Conservation (phyloP, 2,329 filamentous ascomycete species). For the Nothophaeocryptopus gaeumannii region DNA sequence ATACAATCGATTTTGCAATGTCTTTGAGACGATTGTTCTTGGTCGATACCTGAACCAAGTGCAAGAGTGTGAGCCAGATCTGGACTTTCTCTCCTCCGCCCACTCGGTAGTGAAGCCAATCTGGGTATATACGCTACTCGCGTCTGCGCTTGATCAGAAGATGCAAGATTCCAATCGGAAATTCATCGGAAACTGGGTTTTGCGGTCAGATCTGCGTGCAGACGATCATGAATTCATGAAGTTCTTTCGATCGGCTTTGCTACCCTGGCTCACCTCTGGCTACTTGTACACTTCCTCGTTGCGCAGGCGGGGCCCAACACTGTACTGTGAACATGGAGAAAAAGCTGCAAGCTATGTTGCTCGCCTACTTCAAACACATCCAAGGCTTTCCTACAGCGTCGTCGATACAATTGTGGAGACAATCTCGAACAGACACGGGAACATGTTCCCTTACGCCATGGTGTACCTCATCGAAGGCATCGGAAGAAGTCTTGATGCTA, state of each 20-base stretch:
- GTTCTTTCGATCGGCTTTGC: constrained; percentile 42
- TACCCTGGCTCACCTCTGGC: constrained; percentile 50
- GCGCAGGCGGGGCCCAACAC: constrained; percentile 28
- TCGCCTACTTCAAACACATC: constrained; percentile 28
- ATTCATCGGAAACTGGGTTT: constrained; percentile 46
- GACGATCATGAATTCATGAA: constrained; percentile 29
- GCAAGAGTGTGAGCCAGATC: constrained; percentile 44
- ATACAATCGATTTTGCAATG: constrained; percentile 44
- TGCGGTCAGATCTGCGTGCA: constrained; percentile 31
- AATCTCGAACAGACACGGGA: constrained; percentile 27
- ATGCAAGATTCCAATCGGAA: constrained; percentile 49
- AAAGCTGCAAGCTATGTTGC: constrained; percentile 38
- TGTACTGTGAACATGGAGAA: constrained; percentile 42
- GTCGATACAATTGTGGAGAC: constrained; percentile 35
- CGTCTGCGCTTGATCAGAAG: constrained; percentile 39
- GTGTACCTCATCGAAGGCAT: constrained; percentile 46
- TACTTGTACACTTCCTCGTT: constrained; percentile 43
- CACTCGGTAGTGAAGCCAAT: constrained; percentile 37
- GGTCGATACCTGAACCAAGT: constrained; percentile 51
- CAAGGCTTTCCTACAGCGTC: constrained; percentile 20
- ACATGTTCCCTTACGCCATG: constrained; percentile 42
- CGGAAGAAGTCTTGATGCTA: constrained; percentile 17
- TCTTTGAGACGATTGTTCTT: constrained; percentile 50
- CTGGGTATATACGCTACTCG: constrained; percentile 45
- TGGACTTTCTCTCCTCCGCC: constrained; percentile 39